Evolutionary conservation across 495 filamentous ascomycete genomes (phyloP), one percentile per base, ranked within the genome.

Genomic region (Apodospora peruviana): DNA sequence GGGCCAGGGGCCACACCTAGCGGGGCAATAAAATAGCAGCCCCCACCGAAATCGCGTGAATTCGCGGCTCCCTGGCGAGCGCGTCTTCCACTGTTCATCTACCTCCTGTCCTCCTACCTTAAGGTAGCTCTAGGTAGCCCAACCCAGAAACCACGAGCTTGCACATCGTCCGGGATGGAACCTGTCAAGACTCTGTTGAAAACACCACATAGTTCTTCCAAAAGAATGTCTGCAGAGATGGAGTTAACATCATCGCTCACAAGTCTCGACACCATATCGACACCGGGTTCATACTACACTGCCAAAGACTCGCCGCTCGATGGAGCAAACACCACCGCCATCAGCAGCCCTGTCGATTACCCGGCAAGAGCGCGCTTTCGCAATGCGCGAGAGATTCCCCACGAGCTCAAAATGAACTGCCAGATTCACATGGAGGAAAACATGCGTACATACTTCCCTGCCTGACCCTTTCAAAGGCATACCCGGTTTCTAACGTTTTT

Each of bases 361-460:
- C 22, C 24, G 17, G 7, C 10, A 14, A 40, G 32, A n/a, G 35
- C 48, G 19, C 40, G 42, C n/a, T 85, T 81, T 58, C 78, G 80
- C 36, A 64, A 72, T 12, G 73, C 76, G 2, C 72, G 67, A 39
- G 62, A 64, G 23, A 62, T 90, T 1, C 79, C 85, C 0, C 79
- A 75, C 41, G 79, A 85, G 51, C 62, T 91, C 5, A 75, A 73
- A 22, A 70, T 82, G 37, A 81, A 88, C 55, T 80, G 77, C 40
- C 78, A 78, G 41, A 84, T 90, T 23, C 88, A 86, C 62, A 70
- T 91, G 3, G 87, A 90, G 59, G 88, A 91, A 60, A 73, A 80
- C 32, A 77, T 89, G 17, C 86, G 85, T 88, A 65, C 25, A 73
- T 59, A 14, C 16, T 9, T n/a, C 12, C 19, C 12, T 43, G 36